Conservation (phyloP, 1,139 yeast genomes). For the Taphrina confusa region DNA sequence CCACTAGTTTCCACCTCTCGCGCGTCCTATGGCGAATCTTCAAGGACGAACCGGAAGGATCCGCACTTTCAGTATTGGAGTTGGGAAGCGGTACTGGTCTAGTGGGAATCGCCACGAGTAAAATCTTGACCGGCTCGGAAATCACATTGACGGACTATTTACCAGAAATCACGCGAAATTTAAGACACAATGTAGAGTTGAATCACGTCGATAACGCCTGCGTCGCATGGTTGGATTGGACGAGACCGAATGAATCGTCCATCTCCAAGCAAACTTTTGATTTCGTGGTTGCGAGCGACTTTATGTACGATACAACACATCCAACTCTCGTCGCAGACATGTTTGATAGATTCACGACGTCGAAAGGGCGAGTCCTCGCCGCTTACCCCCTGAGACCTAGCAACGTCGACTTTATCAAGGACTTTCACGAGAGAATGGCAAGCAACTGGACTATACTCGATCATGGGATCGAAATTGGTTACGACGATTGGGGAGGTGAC, state of each 20-base stretch:
- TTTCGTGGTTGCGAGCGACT: constrained; percentile 28
- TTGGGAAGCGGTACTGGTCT: constrained; percentile 94
- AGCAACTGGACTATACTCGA: neutral
- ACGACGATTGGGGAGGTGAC: constrained; percentile 33
- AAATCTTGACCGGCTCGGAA: constrained; percentile 51
- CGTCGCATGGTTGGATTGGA: constrained; percentile 22
- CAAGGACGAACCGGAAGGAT: constrained; percentile 38
- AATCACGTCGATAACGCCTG: constrained; percentile 49
- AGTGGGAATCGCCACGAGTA: constrained; percentile 63
- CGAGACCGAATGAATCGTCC: constrained; percentile 1
- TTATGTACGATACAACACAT: constrained; percentile 24
- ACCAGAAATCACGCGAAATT: constrained; percentile 70
- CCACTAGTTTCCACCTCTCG: constrained; percentile 74
- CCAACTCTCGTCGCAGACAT: constrained; percentile 24
- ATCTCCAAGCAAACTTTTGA: neutral
- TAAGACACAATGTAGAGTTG: constrained; percentile 57
- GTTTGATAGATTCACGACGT: neutral
- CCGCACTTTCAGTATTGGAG: constrained; percentile 61
- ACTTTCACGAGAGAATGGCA: neutral
- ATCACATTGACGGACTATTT: constrained; percentile 69
- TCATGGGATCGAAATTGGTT: constrained; percentile 12
- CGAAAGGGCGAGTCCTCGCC: neutral
- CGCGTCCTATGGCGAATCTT: constrained; percentile 52
- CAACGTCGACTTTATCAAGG: constrained; percentile 14
- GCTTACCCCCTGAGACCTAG: constrained; percentile 28